phyloP scores from a whole-genome alignment of 495 filamentous ascomycete species.

The Aspergillus affinis region DNA sequence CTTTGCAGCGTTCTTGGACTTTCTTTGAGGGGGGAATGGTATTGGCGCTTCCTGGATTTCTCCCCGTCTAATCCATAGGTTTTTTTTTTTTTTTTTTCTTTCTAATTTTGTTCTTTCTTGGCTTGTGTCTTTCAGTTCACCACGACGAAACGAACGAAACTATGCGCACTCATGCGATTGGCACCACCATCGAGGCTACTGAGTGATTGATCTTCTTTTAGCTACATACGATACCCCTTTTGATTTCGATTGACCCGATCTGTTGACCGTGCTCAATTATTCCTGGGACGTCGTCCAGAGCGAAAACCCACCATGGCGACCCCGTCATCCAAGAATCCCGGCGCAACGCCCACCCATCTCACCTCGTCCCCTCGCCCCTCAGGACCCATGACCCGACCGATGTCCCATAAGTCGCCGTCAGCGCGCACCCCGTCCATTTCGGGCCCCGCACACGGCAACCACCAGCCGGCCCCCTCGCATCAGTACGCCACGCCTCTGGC shows the following conservation, averaged over 20 bases:
- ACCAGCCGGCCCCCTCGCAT: conserved; percentile 34
- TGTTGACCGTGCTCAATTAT: background rate
- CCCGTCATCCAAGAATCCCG: conserved; percentile 45
- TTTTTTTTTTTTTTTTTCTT: too few relatives aligned
- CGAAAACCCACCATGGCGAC: conserved; percentile 37
- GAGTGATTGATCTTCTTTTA: background rate
- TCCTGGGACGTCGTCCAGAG: background rate
- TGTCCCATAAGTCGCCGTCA: conserved; percentile 48
- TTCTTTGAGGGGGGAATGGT: conserved; percentile 1
- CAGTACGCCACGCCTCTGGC: conserved; percentile 46
- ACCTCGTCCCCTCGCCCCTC: conserved; percentile 46
- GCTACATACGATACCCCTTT: conserved; percentile 11
- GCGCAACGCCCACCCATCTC: conserved; percentile 47
- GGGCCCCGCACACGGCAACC: conserved; percentile 31
- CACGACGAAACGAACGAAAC: background rate
- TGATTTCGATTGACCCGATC: background rate
- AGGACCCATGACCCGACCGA: conserved; percentile 38
- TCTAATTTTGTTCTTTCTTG: background rate
- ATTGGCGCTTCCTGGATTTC: background rate
- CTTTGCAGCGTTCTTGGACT: background rate
- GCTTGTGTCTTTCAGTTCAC: background rate
- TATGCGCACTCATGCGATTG: background rate
- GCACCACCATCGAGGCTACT: background rate
- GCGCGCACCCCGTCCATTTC: conserved; percentile 43
- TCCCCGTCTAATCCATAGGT: background rate